Percentiles rank a stretch among this genome's conserved stretches.
These are phyloP conservation scores for Thyridium curvatum DNA, from an alignment of 2,329 filamentous ascomycete genomes.

Conservation along the genomic window DNA sequence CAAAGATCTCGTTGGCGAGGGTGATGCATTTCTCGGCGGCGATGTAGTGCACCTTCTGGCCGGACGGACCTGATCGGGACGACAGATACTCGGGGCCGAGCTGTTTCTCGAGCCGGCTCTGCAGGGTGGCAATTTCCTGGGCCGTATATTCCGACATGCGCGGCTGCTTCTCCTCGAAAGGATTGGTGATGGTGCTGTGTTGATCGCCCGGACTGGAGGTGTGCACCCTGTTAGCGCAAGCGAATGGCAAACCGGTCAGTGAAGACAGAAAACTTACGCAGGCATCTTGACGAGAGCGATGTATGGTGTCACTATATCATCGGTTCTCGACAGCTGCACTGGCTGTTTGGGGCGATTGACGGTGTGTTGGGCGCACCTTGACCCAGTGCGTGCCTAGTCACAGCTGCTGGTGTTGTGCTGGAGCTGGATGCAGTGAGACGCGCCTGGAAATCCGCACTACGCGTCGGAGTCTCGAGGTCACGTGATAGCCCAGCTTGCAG, in stretches of 20 bases:
- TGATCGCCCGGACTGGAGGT: constrained; percentile 60
- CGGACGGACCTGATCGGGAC: constrained; percentile 72
- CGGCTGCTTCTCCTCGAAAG: constrained; percentile 68
- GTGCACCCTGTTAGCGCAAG: constrained; percentile 2
- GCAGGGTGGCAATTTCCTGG: constrained; percentile 82
- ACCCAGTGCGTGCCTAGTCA: too few relatives aligned
- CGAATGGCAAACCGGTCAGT: neutral
- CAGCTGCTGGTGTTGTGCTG: too few relatives aligned
- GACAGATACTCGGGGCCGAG: constrained; percentile 96
- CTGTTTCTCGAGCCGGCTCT: constrained; percentile 83
- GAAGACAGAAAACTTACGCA: constrained; percentile 9
- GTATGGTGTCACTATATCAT: too few relatives aligned
- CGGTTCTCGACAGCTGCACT: too few relatives aligned
- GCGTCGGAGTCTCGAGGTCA: too few relatives aligned
- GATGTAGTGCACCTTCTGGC: constrained; percentile 85
- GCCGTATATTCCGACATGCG: constrained; percentile 78
- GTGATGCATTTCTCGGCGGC: constrained; percentile 96
- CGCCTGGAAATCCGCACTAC: too few relatives aligned
- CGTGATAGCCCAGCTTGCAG: too few relatives aligned
- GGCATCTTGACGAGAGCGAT: constrained; percentile 8
- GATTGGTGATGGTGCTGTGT: constrained; percentile 61
- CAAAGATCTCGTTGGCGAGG: constrained; percentile 90
- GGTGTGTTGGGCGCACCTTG: too few relatives aligned
- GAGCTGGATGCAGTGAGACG: too few relatives aligned
- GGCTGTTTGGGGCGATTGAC: too few relatives aligned